Base-by-base conservation (phyloP, 164 flowering plant genomes). In the Tetrastigma voinierianum region DNA sequence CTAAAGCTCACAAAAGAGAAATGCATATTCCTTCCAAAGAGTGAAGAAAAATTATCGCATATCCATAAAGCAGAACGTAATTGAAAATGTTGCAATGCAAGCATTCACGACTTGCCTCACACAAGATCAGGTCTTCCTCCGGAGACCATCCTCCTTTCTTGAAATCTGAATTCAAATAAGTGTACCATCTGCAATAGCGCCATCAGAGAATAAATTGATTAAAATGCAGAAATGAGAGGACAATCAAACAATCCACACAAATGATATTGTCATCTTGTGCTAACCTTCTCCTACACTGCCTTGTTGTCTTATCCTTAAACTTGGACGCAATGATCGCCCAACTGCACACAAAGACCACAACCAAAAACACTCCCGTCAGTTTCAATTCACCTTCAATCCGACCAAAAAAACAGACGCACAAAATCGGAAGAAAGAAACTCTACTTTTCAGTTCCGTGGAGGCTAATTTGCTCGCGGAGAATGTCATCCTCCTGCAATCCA, bases 61-160 rank as follows among this genome's bases (percentile, higher is more conserved):
- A 32, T 32, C 40, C 40, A 3, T 32, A 32, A 32, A 32, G 40
- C 6, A 32, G 40, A 32, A 32, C 40, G 6, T 32, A 32, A 32
- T 32, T 32, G 6, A 32, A 7, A 32, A 32, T 32, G 40, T 32
- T 3, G 40, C 40, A 40, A 48, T 56, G 65, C 21, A 21, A 10
- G 46, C 62, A 43, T 47, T n/a, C 24, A 40, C 0, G 8, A n/a
- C 11, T 67, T 80, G 91, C 98, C 98, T 94, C 96, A 66, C 98
- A 94, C 63, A 95, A 72, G 54, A 95, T 77, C 85, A 85, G 66
- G 71, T 95, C 98, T 79, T 95, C 98, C 69, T 95, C 97, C 1
- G 90, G 92, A 15, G 99, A 86, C 99, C 99, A 95, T 21, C 99
- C 97, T 18, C 99, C 99, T 74, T 86, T 95, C 85, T 95, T 95